Conservation (phyloP, 2,329 filamentous ascomycete genomes). For the Aspergillus ustus region DNA sequence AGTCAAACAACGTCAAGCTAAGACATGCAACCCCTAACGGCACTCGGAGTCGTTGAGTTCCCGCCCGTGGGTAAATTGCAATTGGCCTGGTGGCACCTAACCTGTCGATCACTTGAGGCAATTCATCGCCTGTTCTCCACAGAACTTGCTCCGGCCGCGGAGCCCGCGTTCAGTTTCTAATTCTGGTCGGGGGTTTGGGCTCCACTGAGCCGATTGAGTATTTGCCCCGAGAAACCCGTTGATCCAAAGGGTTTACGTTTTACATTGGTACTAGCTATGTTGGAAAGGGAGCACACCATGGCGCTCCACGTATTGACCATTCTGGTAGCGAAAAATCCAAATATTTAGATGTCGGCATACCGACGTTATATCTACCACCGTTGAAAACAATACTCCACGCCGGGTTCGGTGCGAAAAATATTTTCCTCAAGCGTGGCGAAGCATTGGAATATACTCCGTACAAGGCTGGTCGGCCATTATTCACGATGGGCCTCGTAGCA, state of each 20-base stretch:
- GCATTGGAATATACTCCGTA: background rate
- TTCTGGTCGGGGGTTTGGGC: background rate
- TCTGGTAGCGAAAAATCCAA: background rate
- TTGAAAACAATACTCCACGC: background rate
- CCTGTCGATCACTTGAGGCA: background rate
- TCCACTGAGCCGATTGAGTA: background rate
- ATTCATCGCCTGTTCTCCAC: background rate
- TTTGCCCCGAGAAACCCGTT: background rate
- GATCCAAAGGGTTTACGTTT: too few species aligned
- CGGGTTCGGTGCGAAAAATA: background rate
- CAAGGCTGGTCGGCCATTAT: too few species aligned
- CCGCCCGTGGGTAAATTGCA: background rate
- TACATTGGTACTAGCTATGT: too few species aligned
- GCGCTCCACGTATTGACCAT: background rate
- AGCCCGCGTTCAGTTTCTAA: background rate
- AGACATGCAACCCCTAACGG: conserved; percentile 1
- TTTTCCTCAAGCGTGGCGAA: background rate
- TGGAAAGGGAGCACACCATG: background rate
- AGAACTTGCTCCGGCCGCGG: background rate
- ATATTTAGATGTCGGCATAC: background rate
- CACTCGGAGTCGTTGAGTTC: background rate
- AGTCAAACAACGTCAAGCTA: conserved; percentile 8
- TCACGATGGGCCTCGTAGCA: too few species aligned
- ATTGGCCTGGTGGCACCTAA: background rate
- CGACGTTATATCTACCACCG: background rate